Percentiles rank a stretch among this genome's conserved stretches.
Conservation (phyloP, 345 rosid species). For the Eucalyptus marginata region DNA sequence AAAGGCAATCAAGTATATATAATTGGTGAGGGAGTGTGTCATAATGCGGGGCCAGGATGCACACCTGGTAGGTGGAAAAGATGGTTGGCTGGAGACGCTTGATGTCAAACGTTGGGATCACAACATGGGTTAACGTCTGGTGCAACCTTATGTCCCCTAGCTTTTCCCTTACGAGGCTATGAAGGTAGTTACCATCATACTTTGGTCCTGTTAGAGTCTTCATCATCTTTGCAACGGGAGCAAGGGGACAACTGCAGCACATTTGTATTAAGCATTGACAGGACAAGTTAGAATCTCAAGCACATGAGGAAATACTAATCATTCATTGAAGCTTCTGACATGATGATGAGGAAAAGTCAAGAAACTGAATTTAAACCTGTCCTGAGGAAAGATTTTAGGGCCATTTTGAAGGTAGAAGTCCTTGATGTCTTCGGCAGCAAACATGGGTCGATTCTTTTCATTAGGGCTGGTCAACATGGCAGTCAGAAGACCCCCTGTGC, state of each 20-base stretch:
- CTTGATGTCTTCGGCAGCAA: conserved; percentile 23
- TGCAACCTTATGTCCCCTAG: neutral
- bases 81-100: neutral
- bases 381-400: conserved; percentile 15
- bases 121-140: neutral
- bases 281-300: neutral
- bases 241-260: neutral
- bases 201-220: conserved; percentile 11
- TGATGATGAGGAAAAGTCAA: too few species aligned
- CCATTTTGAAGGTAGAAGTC: conserved; percentile 1
- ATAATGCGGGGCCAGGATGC: too few species aligned
- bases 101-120: neutral
- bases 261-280: too few species aligned
- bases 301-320: neutral
- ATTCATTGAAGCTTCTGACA: neutral
- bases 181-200: conserved; percentile 15
- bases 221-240: neutral
- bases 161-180: neutral
- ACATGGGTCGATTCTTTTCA: conserved; percentile 15
- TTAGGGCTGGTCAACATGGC: conserved; percentile 24
- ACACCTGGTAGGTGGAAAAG: too few species aligned
- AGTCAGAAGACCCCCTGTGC: conserved; percentile 28
- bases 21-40: too few species aligned
- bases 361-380: neutral
- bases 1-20: too few species aligned